phyloP scores from a whole-genome alignment of 331 rosid genomes.

The Malus hybrid region DNA sequence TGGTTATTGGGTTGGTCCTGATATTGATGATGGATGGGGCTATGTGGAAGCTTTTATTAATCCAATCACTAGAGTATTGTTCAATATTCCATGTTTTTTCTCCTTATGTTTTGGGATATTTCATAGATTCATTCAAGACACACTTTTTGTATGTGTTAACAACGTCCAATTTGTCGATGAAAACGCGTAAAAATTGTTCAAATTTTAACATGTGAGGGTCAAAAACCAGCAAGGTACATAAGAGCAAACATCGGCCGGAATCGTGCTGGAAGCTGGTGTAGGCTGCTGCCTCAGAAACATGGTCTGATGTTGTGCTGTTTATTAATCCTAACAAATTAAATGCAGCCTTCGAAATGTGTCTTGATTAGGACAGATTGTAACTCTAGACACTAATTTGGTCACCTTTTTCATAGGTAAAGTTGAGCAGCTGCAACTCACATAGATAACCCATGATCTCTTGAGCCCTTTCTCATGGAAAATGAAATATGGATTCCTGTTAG shows the following conservation, averaged over 20 bases:
- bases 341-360: too few relatives aligned
- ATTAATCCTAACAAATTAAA: too few relatives aligned
- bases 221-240: neutral
- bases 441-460: slow-evolving; percentile 16
- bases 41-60: slow-evolving; percentile 66
- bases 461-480: slow-evolving; percentile 6
- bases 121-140: neutral
- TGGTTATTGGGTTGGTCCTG: slow-evolving; percentile 97
- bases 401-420: neutral
- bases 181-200: neutral
- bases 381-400: neutral
- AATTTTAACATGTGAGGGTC: neutral
- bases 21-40: slow-evolving; percentile 92
- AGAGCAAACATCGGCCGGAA: too few relatives aligned
- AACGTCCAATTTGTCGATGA: neutral
- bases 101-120: slow-evolving; percentile 4
- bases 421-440: neutral
- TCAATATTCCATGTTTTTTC: neutral
- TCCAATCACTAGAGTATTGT: slow-evolving; percentile 27
- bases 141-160: neutral
- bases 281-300: too few relatives aligned
- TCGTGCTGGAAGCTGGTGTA: too few relatives aligned
- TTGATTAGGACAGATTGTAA: too few relatives aligned
- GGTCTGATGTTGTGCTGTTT: too few relatives aligned
- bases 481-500: too few relatives aligned